Evolutionary conservation across 208 protist species (phyloP), one percentile per base, ranked within the genome.

Genomic region (Naegleria lovaniensis): DNA sequence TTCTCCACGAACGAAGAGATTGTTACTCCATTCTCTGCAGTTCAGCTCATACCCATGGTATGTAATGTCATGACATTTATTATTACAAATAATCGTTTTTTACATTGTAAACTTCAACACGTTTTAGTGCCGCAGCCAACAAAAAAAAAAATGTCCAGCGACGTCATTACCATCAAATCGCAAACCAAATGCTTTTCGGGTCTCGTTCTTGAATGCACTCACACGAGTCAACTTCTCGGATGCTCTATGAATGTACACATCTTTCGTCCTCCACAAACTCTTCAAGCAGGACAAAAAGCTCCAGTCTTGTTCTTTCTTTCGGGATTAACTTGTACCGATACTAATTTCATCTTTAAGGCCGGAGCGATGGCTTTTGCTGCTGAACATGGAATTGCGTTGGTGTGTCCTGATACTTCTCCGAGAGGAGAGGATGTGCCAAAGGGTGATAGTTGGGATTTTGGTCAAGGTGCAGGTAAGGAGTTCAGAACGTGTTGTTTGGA

Each of bases 251-350:
- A 67, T 67, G 11, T 67, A 29, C 55, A 67, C 22, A 67, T 67
- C 22, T 67, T 29, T 67, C 11, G 22, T 29, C 55, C 55, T 29
- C 55, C 55, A 67, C 11, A 67, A 29, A 29, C 55, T 29, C 22
- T 15, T 67, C 22, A 29, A 29, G 1, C 43, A 9, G 55, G 55
- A 22, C 19, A 67, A 67, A 67, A 67, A 29, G 88, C 93, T 16
- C 92, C 92, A 9, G 40, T 43, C 6, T 9, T 96, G 38, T 94
- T 93, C 90, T 96, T 91, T 11, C 90, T 97, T 6, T 93, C 91
- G 11, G 95, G 95, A 33, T 91, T 97, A 7, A 97, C 95, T 0
- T 97, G 95, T 90, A 96, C 93, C 3, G 94, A 96, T 86, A 92
- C 96, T 87, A 97, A 97, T 92, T 94, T 96, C 79, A 93, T 94